phyloP scores from a whole-genome alignment of 1,284 basidiomycete genomes.

The Apiotrichum gamsii region DNA sequence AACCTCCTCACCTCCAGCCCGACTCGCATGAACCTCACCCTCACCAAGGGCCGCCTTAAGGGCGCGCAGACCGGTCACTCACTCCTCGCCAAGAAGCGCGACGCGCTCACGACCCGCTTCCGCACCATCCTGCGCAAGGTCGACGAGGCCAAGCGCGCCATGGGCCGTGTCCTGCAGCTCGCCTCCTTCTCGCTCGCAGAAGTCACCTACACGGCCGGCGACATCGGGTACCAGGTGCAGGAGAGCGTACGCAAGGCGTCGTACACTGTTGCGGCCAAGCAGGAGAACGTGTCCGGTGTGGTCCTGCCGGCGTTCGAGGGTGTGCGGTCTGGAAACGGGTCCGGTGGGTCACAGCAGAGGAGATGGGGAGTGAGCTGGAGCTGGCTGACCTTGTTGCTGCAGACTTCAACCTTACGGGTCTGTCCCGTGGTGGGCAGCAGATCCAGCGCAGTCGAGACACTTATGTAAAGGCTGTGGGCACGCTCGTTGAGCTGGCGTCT shows the following conservation, averaged over 20 bases:
- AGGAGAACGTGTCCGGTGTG: conserved; percentile 98
- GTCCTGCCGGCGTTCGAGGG: conserved; percentile 93
- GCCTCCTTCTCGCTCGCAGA: conserved; percentile 98
- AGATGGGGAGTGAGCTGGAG: too few relatives aligned
- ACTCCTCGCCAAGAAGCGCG: conserved; percentile 92
- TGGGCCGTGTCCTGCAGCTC: conserved; percentile 97
- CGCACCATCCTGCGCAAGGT: conserved; percentile 82
- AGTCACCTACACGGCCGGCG: conserved; percentile 94
- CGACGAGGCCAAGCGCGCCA: conserved; percentile 97
- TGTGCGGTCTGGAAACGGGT: conserved; percentile 66
- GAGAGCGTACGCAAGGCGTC: conserved; percentile 61
- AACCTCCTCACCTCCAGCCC: conserved; percentile 52
- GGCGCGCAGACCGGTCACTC: conserved; percentile 97
- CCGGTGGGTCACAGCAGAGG: conserved; percentile 66
- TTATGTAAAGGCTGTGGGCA: conserved; percentile 94
- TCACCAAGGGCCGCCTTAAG: conserved; percentile 88
- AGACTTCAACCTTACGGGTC: conserved; percentile 98
- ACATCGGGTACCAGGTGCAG: conserved; percentile 92
- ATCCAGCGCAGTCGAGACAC: conserved; percentile 88
- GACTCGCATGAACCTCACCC: conserved; percentile 88
- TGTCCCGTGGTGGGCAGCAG: conserved; percentile 95
- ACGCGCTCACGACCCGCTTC: conserved; percentile 90
- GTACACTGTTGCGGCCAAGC: conserved; percentile 88
- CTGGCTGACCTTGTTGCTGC: too few relatives aligned
- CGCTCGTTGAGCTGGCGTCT: conserved; percentile 93